phyloP scores from a whole-genome alignment of 2,329 filamentous ascomycete species.

The Fusarium succisae region DNA sequence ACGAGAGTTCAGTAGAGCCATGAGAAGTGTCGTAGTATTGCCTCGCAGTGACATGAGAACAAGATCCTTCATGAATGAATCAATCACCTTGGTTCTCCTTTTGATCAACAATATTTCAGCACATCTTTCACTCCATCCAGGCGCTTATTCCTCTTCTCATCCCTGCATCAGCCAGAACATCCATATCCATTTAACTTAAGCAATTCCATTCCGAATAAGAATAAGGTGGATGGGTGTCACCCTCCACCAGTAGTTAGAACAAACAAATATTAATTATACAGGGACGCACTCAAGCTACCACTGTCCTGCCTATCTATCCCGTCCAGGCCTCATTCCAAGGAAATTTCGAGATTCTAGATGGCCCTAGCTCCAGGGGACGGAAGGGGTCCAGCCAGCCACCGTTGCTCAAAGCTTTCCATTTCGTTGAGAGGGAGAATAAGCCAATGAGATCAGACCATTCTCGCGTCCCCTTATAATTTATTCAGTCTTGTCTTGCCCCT shows the following conservation, averaged over 20 bases:
- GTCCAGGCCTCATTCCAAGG: slow-evolving; percentile 17
- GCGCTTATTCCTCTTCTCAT: not conserved
- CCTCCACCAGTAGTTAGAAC: slow-evolving; percentile 14
- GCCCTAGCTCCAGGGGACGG: slow-evolving; percentile 27
- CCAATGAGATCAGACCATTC: slow-evolving; percentile 1
- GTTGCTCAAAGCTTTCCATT: slow-evolving; percentile 29
- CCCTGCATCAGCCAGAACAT: slow-evolving; percentile 5
- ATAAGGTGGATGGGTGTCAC: slow-evolving; percentile 22
- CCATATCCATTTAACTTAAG: not conserved
- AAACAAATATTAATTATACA: not conserved
- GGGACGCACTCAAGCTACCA: not conserved
- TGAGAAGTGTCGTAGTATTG: not conserved
- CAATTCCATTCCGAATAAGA: slow-evolving; percentile 24
- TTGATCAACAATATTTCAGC: not conserved
- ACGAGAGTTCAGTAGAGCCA: not conserved
- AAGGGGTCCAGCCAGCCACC: slow-evolving; percentile 24
- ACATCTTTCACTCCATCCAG: not conserved
- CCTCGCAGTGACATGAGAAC: not conserved
- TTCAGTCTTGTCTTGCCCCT: slow-evolving; percentile 14
- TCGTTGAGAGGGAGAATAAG: slow-evolving; percentile 21
- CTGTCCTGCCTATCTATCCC: not conserved
- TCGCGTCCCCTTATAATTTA: slow-evolving; percentile 3
- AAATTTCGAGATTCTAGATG: slow-evolving; percentile 24
- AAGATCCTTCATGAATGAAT: not conserved
- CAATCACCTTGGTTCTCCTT: not conserved